These are phyloP conservation scores for Tripidium arundinaceum DNA, from an alignment of 202 grass and related monocot genomes.

Conservation along the genomic window DNA sequence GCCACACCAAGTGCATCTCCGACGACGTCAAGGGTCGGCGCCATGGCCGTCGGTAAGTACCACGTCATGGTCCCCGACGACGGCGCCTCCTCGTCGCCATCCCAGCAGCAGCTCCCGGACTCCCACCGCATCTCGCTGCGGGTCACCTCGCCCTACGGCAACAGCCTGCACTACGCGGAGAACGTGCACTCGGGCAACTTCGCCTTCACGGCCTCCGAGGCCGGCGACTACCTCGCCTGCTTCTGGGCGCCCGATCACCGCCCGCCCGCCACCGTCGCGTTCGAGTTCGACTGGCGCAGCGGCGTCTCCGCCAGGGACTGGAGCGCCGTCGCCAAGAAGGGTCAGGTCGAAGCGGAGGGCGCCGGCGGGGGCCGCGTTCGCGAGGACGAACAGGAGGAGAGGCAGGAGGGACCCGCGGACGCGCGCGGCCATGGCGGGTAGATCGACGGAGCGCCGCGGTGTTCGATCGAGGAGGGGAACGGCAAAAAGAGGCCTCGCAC, in stretches of 20 bases:
- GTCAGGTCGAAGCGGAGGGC: constrained; percentile 65
- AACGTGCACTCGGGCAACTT: constrained; percentile 69
- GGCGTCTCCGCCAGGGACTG: constrained; percentile 62
- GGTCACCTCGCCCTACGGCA: constrained; percentile 69
- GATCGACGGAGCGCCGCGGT: constrained; percentile 3
- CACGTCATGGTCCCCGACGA: constrained; percentile 43
- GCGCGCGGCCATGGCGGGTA: constrained; percentile 9
- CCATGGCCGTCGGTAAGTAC: constrained; percentile 79
- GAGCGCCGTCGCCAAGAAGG: constrained; percentile 65
- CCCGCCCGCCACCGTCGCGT: constrained; percentile 32
- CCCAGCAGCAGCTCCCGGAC: constrained; percentile 35
- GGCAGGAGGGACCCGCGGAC: neutral
- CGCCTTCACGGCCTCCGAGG: constrained; percentile 62
- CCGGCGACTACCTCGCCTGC: constrained; percentile 65
- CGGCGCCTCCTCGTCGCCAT: neutral
- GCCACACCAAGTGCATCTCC: constrained; percentile 79
- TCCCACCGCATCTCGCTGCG: constrained; percentile 60
- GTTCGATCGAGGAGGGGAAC: neutral
- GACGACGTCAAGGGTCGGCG: constrained; percentile 68
- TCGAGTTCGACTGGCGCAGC: constrained; percentile 77
- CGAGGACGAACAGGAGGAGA: constrained; percentile 1
- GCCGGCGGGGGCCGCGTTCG: neutral
- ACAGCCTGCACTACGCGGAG: constrained; percentile 57
- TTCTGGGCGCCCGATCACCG: constrained; percentile 62
- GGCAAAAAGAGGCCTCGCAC: neutral